These are phyloP conservation scores for Rutstroemia sp. DNA, from an alignment of 2,329 filamentous ascomycete genomes.

Conservation along the genomic window DNA sequence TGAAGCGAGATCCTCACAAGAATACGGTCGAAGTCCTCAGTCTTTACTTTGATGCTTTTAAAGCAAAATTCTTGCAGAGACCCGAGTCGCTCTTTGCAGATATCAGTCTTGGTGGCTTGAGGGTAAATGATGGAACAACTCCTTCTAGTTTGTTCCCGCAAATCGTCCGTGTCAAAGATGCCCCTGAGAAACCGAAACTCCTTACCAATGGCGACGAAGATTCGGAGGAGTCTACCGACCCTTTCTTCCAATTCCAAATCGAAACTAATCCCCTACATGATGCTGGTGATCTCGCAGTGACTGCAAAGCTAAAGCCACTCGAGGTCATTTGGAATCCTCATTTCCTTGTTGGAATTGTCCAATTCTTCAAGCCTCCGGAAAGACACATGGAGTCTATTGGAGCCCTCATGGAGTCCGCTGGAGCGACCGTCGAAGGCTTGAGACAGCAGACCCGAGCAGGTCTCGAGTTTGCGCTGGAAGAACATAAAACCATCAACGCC, in stretches of 20 bases:
- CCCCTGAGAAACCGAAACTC: conserved; percentile 42
- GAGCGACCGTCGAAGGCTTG: conserved; percentile 89
- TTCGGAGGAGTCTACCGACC: conserved; percentile 47
- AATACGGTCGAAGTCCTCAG: conserved; percentile 74
- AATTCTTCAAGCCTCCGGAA: conserved; percentile 95
- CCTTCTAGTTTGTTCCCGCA: conserved; percentile 86
- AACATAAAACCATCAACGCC: conserved; percentile 97
- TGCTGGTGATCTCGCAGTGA: conserved; percentile 83
- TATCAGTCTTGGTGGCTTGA: conserved; percentile 82
- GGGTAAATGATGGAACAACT: conserved; percentile 93
- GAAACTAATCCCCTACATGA: conserved; percentile 94
- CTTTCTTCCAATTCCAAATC: conserved; percentile 86
- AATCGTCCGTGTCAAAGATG: conserved; percentile 92
- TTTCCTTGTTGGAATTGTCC: conserved; percentile 81
- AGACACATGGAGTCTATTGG: conserved; percentile 98
- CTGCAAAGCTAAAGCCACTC: conserved; percentile 85
- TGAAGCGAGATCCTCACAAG: conserved; percentile 79
- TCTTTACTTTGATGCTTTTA: conserved; percentile 90
- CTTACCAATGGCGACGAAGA: conserved; percentile 32
- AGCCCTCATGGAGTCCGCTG: conserved; percentile 90
- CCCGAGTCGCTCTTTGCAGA: conserved; percentile 87
- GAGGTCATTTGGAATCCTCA: conserved; percentile 97
- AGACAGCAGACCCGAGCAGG: conserved; percentile 93
- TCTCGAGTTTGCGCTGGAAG: conserved; percentile 90
- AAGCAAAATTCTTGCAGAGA: conserved; percentile 79